Evolutionary conservation across 1,139 yeast species (phyloP).

Genomic region (Geotrichum macrosporum): DNA sequence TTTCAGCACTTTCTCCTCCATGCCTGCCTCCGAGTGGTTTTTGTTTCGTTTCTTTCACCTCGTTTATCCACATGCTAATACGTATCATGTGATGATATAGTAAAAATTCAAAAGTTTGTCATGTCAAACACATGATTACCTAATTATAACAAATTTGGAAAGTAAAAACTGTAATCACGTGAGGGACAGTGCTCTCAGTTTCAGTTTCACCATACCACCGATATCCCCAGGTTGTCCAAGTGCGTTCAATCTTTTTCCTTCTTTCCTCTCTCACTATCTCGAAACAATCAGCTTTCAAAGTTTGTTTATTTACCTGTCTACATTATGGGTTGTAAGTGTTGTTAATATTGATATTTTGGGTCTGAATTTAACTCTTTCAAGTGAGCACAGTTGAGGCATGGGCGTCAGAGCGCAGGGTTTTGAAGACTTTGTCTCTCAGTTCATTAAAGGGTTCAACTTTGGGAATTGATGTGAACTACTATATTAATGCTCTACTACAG

Average conservation of each 20-base stretch:
- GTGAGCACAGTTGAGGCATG: constrained; percentile 21
- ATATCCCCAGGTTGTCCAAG: too few species aligned
- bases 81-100: too few species aligned
- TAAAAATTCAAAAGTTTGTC: too few species aligned
- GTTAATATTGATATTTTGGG: neutral
- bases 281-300: neutral
- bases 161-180: too few species aligned
- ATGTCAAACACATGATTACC: too few species aligned
- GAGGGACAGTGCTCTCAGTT: too few species aligned
- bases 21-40: too few species aligned
- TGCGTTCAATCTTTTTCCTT: neutral
- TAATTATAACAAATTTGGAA: too few species aligned
- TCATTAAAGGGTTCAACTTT: constrained; percentile 62
- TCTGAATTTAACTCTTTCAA: neutral
- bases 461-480: constrained; percentile 81
- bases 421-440: constrained; percentile 60
- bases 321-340: constrained; percentile 18
- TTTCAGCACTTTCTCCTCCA: too few species aligned
- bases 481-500: constrained; percentile 42
- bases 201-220: too few species aligned
- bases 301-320: neutral
- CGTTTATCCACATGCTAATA: too few species aligned
- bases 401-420: constrained; percentile 58
- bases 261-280: neutral
- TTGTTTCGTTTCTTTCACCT: too few species aligned